Evolutionary conservation across 805 yeast species (phyloP), one percentile per base, ranked within the genome.

Genomic region (Saccharomycopsis sp.): DNA sequence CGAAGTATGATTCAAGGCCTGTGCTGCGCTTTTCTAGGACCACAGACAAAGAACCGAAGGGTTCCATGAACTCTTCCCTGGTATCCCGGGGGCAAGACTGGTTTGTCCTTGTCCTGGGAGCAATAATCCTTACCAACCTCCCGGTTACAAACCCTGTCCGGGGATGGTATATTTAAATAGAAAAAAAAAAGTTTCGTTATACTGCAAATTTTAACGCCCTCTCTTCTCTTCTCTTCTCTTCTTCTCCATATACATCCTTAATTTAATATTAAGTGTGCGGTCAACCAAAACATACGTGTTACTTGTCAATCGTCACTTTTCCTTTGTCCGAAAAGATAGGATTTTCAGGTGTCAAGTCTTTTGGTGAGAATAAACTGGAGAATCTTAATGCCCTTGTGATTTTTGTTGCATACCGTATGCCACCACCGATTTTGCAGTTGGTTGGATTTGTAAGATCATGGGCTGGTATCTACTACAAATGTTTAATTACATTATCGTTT

Each of bases 381-480:
- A 38, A 35, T 46, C 49, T 46, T 42, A 42, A 23, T 35, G 49
- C 47, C 38, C 47, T 46, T 42, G 42, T 42, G 47, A 29, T 39
- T 42, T 43, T 39, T 26, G 43, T 39, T 34, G n/a, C n/a, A n/a
- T n/a, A 16, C 41, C 26, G 30, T 18, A 15, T 39, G 44, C 39
- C 46, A 30, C 46, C 49, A 42, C 49, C 36, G 36, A 46, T 39
- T 43, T 46, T 46, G 49, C 49, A 46, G 49, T 46, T 42, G 30
- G 49, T 42, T 17, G 49, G 49, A 27, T 31, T 46, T 46, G 49
- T 36, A 39, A 42, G 36, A 42, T 36, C 49, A 46, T 46, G 49
- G 49, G 49, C 49, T 34, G 49, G 49, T 30, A 46, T 46, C 49
- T 46, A 46, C 27, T 38, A 46, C 49, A 46, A n/a, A n/a, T n/a